Conservation (phyloP, 192 early-diverging fungal genomes). For the Podila minutissima region DNA sequence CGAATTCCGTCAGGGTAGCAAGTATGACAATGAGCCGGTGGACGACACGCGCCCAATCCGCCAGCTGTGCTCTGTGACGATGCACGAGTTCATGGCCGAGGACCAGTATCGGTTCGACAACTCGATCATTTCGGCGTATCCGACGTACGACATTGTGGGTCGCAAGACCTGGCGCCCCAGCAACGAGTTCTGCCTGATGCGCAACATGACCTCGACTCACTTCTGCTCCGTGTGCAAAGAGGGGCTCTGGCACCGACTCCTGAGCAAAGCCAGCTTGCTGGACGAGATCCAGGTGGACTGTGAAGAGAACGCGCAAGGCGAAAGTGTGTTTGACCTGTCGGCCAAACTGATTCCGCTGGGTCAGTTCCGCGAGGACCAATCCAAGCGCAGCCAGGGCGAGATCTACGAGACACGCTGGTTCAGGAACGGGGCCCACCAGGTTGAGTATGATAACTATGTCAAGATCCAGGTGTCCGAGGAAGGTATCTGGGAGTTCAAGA, state of each 20-base stretch:
- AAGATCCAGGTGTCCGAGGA: conserved; percentile 28
- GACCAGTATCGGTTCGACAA: conserved; percentile 54
- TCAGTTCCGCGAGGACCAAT: conserved; percentile 57
- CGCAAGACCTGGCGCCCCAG: conserved; percentile 62
- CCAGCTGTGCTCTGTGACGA: conserved; percentile 65
- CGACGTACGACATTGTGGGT: conserved; percentile 53
- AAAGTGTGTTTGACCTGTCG: conserved; percentile 11
- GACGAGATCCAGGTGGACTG: conserved; percentile 55
- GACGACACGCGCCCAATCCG: conserved; percentile 58
- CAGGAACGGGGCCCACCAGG: conserved; percentile 33
- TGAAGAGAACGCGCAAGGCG: neutral
- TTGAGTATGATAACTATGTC: conserved; percentile 38
- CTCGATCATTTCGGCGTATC: conserved; percentile 60
- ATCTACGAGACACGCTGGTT: conserved; percentile 51
- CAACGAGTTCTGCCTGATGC: conserved; percentile 69
- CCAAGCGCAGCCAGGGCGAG: conserved; percentile 41
- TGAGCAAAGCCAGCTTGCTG: conserved; percentile 58
- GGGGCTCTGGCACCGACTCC: conserved; percentile 64
- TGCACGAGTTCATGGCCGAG: conserved; percentile 65
- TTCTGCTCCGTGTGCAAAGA: conserved; percentile 69
- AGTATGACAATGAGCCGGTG: conserved; percentile 48
- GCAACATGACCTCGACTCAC: conserved; percentile 60
- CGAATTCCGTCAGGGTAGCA: conserved; percentile 56
- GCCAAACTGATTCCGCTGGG: conserved; percentile 56
- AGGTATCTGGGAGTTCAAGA: conserved; percentile 59